Conservation (phyloP, 306 rosid genomes). For the Gillenia trifoliata region DNA sequence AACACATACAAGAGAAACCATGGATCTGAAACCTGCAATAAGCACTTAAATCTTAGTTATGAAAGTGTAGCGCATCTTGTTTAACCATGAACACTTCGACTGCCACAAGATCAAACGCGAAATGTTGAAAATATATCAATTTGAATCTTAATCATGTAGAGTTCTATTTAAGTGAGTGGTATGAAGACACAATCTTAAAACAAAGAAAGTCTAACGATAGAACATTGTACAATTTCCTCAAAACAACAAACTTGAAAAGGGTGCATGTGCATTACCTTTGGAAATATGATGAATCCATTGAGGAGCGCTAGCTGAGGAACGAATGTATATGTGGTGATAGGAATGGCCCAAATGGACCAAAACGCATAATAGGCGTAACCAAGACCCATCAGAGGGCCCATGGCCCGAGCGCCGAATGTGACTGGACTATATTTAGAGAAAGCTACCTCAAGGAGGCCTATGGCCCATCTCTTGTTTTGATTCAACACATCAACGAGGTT, state of each 20-base stretch:
- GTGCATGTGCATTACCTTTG: slow-evolving; percentile 14
- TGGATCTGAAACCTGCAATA: slow-evolving; percentile 24
- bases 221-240: no score
- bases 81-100: neutral
- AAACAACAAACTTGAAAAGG: neutral
- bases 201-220: no score
- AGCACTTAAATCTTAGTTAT: neutral
- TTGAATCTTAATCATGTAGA: neutral
- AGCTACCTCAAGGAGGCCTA: slow-evolving; percentile 26
- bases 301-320: slow-evolving; percentile 37
- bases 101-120: neutral
- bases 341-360: slow-evolving; percentile 28
- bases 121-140: neutral
- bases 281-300: slow-evolving; percentile 35
- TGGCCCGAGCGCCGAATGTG: slow-evolving; percentile 4
- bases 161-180: no score
- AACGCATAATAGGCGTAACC: slow-evolving; percentile 21
- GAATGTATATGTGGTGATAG: slow-evolving; percentile 25
- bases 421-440: slow-evolving; percentile 29
- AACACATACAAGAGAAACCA: slow-evolving; percentile 32
- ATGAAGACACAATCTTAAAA: no score
- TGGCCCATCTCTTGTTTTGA: slow-evolving; percentile 36
- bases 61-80: neutral
- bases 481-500: slow-evolving; percentile 21
- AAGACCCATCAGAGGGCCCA: slow-evolving; percentile 33